Conservation (phyloP, 331 rosid genomes). For the Malus hybrid region DNA sequence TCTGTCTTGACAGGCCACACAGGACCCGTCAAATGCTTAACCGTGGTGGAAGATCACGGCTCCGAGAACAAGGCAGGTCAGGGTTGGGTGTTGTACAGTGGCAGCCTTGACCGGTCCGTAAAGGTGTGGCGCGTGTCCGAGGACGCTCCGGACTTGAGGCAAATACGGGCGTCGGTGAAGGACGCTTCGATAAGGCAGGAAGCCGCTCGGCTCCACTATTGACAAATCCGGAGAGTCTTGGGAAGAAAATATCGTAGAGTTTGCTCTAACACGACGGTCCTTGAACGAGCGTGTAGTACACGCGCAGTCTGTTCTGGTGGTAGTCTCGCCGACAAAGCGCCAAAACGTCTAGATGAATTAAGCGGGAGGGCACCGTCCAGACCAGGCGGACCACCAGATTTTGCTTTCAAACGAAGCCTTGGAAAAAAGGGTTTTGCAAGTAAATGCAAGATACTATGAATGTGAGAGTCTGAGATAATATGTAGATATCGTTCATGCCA, state of each 20-base stretch:
- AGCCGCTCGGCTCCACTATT: not conserved
- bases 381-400: not conserved
- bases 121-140: constrained; percentile 90
- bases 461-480: not conserved
- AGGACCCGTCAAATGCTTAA: constrained; percentile 83
- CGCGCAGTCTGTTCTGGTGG: not conserved
- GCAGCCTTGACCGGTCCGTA: constrained; percentile 77
- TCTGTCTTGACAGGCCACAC: constrained; percentile 70
- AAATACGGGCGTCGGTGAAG: constrained; percentile 4
- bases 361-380: not conserved
- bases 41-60: constrained; percentile 39
- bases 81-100: constrained; percentile 73
- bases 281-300: not conserved
- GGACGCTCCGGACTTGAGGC: constrained; percentile 33
- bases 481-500: not conserved
- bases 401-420: not conserved
- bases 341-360: not conserved
- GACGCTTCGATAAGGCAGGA: not conserved
- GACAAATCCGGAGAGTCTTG: not conserved
- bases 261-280: not conserved
- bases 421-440: not conserved
- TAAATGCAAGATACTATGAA: not conserved
- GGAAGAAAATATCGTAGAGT: not conserved
- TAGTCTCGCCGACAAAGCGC: too few relatives aligned
- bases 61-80: not conserved